Base-by-base conservation (phyloP, 2,329 filamentous ascomycete genomes). In the Xylariomycetidae sp. region DNA sequence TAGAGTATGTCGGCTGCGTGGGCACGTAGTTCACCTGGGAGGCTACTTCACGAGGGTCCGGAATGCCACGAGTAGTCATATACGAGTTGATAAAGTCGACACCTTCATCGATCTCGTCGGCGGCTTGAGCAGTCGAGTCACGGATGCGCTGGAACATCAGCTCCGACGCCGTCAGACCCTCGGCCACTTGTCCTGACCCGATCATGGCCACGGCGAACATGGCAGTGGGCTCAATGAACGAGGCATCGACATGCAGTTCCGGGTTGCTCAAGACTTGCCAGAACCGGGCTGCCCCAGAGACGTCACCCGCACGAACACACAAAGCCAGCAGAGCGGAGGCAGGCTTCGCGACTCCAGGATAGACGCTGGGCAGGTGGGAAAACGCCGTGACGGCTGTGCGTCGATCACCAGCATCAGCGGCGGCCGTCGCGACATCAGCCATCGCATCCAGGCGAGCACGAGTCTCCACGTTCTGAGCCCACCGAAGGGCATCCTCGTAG, bases 141-240 rank as follows among this genome's bases (percentile, higher is more conserved):
- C 85, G 81, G 47, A 95, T 87, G 40, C 84, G 80, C 53, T 81
- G 70, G 59, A 95, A 94, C 85, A 95, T 93, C 52, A 79, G 69
- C 48, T 92, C 85, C 8, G 85, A 81, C 55, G 92, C 79, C 10
- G 72, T 67, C 38, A 96, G 63, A 31, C 83, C 92, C 53, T 90
- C 85, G n/a, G 82, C 78, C 30, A 89, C 75, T 51, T 88, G 81
- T 25, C 88, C 87, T 42, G 85, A 86, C 34, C 85, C 84, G 54
- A 96, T 83, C 58, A 96, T 70, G 29, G 88, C 86, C 37, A 94
- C 78, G 10, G 85, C 79, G 52, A 90, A 95, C 87, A 95, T 95
- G 37, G 85, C 77, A 10, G 87, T 83, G 16, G 88, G 85, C 63
- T 95, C 88, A 42, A 95, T 83, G 58, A 93, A 82, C 19, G 78